Conservation (phyloP, 306 rosid genomes). For the Calophaca sinica region DNA sequence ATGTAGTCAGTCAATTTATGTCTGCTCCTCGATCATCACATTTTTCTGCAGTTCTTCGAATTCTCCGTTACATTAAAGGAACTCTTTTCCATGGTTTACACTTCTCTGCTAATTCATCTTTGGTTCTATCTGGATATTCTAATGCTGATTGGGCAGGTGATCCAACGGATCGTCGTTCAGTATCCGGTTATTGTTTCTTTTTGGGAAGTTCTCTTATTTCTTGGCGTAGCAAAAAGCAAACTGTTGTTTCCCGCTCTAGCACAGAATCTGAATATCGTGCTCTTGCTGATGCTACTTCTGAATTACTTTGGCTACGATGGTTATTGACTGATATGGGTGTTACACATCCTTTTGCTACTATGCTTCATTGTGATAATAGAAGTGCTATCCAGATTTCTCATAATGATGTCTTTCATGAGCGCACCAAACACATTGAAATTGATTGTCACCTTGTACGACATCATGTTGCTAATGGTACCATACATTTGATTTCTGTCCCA, state of each 20-base stretch:
- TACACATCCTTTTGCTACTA: too few relatives aligned
- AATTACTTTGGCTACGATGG: constrained; percentile 1
- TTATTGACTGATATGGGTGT: background rate
- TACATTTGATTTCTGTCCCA: background rate
- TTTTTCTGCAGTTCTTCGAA: background rate
- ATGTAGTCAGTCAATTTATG: too few relatives aligned
- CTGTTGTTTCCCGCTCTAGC: background rate
- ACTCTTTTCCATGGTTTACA: background rate
- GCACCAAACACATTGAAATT: constrained; percentile 3
- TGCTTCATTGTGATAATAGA: too few relatives aligned
- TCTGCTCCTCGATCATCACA: too few relatives aligned
- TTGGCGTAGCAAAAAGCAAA: background rate
- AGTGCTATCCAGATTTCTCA: too few relatives aligned
- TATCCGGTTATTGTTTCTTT: background rate
- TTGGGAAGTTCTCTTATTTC: background rate
- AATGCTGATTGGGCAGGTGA: too few relatives aligned
- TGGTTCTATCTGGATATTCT: background rate
- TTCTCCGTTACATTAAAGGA: background rate
- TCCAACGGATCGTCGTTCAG: too few relatives aligned
- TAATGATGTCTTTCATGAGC: too few relatives aligned
- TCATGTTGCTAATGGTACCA: background rate
- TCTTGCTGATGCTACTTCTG: background rate
- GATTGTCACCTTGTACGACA: constrained; percentile 5
- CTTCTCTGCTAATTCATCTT: background rate
- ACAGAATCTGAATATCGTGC: background rate